Evolutionary conservation across 1,284 basidiomycete genomes (phyloP), one percentile per base, ranked within the genome.

Genomic region (Moniliophthora roreri): DNA sequence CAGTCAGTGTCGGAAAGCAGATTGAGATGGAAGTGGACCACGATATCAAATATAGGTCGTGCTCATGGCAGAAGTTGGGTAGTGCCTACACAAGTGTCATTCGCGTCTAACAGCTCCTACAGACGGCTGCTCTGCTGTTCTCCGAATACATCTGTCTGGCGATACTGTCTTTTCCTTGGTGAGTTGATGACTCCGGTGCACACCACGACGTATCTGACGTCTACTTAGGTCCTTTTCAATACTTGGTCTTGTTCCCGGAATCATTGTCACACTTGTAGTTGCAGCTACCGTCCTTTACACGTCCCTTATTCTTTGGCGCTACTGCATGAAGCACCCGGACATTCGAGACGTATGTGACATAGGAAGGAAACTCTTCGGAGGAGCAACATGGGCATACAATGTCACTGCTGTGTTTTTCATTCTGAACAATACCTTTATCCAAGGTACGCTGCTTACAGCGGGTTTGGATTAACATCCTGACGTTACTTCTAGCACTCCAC

Each of bases 311-410:
- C 72, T 84, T 7, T 81, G 79, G 77, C 67, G 71, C 3, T 88
- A 79, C 66, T 84, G 81, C 64, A 72, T 87, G 60, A 71, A 70
- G 54, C 76, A 87, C 55, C 84, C 84, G 0, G 75, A 82, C 50
- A 68, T 78, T 10, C 74, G 76, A n/a, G 80, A 86, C 60, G 81
- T 87, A 24, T 84, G 81, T 63, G 85, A 87, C 58, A 81, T 87
- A 28, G 84, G 82, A 2, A 73, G 73, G 26, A 70, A 76, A 36
- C 73, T 86, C 38, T 80, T 77, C 56, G 76, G 78, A 26, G 74
- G 72, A 37, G 72, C 71, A 2, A 59, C 75, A 47, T 56, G 72
- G 36, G 80, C 75, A 6, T 83, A 80, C 65, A 75, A 78, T 48
- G 62, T 76, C 48, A 76, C 75, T 1, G 72, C 74, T 11, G 64